phyloP scores from a whole-genome alignment of 169 alveolate genomes.

The Besnoitia besnoiti region DNA sequence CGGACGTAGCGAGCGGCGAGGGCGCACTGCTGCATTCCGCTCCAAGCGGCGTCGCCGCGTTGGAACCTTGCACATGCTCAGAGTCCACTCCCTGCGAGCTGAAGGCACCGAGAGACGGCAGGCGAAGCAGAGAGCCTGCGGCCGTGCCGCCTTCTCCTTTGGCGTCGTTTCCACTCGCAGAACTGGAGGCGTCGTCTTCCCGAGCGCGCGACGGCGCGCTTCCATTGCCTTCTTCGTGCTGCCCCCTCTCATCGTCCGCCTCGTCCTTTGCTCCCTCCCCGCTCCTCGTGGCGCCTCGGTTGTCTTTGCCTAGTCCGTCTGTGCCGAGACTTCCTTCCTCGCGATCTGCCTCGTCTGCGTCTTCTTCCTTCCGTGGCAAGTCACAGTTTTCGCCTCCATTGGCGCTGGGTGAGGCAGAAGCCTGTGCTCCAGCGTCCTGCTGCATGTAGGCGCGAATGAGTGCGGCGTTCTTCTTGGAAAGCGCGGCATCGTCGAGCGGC shows the following conservation, averaged over 20 bases:
- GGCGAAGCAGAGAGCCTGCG: background rate
- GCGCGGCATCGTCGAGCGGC: slow-evolving; percentile 48
- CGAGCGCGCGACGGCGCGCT: no score
- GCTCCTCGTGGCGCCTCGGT: background rate
- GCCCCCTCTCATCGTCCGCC: background rate
- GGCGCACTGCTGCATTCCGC: no score
- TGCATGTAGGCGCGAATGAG: slow-evolving; percentile 46
- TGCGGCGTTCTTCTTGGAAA: slow-evolving; percentile 10
- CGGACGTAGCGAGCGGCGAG: background rate
- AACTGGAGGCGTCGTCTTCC: no score
- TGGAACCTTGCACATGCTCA: no score
- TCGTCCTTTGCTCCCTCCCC: background rate
- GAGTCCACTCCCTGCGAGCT: no score
- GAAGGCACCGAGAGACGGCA: background rate
- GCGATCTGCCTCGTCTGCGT: background rate
- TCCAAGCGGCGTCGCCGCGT: no score
- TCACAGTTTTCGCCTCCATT: background rate
- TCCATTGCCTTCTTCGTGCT: background rate
- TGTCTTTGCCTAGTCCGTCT: background rate
- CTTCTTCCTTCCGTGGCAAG: background rate
- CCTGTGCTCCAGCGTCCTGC: slow-evolving; percentile 31
- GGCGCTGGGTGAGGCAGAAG: background rate
- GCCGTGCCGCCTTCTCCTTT: no score
- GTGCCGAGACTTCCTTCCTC: background rate
- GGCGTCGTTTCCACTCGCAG: no score